phyloP scores from a whole-genome alignment of 495 filamentous ascomycete species.

The Penicillium parvum region DNA sequence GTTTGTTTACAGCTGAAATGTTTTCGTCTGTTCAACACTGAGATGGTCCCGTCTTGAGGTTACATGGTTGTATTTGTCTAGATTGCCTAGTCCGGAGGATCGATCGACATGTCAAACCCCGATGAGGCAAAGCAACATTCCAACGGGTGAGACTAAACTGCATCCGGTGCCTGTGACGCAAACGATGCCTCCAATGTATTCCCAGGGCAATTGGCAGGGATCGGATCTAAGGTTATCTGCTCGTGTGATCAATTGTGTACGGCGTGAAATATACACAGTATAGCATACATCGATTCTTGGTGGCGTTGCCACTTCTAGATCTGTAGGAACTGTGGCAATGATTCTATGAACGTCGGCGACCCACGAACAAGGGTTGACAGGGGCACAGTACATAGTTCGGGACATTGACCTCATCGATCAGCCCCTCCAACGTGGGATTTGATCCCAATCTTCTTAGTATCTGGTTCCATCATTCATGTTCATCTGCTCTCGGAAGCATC shows the following conservation, averaged over 20 bases:
- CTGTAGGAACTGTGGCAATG: too few relatives aligned
- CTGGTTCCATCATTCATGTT: neutral
- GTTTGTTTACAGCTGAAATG: slow-evolving; percentile 26
- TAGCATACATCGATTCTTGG: too few relatives aligned
- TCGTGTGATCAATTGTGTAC: neutral
- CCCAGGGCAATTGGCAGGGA: neutral
- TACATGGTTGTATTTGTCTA: slow-evolving; percentile 15
- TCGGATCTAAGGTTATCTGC: too few relatives aligned
- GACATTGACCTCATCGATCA: neutral
- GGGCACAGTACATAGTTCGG: neutral
- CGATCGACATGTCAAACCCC: slow-evolving; percentile 26
- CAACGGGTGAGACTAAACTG: slow-evolving; percentile 28
- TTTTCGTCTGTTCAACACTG: slow-evolving; percentile 25
- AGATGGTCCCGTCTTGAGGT: slow-evolving; percentile 28
- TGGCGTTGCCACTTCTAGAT: too few relatives aligned
- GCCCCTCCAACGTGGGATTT: slow-evolving; percentile 14
- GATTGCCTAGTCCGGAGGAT: neutral
- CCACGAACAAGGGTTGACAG: neutral
- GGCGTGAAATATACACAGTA: neutral
- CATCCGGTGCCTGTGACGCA: slow-evolving; percentile 34
- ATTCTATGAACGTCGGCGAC: too few relatives aligned
- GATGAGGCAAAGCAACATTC: slow-evolving; percentile 26
- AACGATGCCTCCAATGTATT: slow-evolving; percentile 16
- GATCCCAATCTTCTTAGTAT: neutral
- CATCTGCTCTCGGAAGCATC: slow-evolving; percentile 28